Evolutionary conservation across 768 basidiomycete species (phyloP).

Genomic region (Pleurotus platypus): DNA sequence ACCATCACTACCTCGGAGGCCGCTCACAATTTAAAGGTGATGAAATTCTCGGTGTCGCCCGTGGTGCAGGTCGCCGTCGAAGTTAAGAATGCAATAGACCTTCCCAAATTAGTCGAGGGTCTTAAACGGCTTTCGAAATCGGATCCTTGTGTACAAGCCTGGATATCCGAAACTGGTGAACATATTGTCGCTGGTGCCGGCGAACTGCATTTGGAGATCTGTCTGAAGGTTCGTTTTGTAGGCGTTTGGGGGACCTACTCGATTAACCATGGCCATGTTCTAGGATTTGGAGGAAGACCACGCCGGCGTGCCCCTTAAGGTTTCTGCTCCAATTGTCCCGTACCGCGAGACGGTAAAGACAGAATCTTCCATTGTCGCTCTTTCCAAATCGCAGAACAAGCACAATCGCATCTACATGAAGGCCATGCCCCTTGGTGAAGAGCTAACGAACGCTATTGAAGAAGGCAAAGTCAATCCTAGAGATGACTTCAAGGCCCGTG

Average conservation of each 20-base stretch:
- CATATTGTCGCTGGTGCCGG: constrained; percentile 99
- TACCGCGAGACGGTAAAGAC: constrained; percentile 97
- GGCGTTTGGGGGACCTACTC: neutral
- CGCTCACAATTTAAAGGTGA: constrained; percentile 99
- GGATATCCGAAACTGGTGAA: constrained; percentile 88
- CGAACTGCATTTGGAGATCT: constrained; percentile 99
- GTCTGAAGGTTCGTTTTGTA: constrained; percentile 72
- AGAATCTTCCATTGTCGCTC: constrained; percentile 92
- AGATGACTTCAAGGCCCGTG: constrained; percentile 97
- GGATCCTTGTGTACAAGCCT: constrained; percentile 97
- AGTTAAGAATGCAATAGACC: constrained; percentile 98
- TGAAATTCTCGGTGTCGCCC: constrained; percentile 99
- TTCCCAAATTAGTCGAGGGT: constrained; percentile 99
- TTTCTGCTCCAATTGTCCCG: constrained; percentile 95
- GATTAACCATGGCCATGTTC: constrained; percentile 4
- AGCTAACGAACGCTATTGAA: constrained; percentile 92
- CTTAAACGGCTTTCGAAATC: constrained; percentile 99
- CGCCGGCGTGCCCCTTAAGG: constrained; percentile 97
- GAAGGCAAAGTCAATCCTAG: constrained; percentile 78
- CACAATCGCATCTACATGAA: constrained; percentile 98
- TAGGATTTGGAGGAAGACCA: constrained; percentile 99
- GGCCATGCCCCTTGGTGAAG: constrained; percentile 91
- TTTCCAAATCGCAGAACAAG: constrained; percentile 99
- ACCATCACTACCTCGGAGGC: constrained; percentile 97
- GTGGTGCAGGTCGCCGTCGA: constrained; percentile 99